phyloP scores from a whole-genome alignment of 1,284 basidiomycete species.

The Gastroboletus turbinatus region DNA sequence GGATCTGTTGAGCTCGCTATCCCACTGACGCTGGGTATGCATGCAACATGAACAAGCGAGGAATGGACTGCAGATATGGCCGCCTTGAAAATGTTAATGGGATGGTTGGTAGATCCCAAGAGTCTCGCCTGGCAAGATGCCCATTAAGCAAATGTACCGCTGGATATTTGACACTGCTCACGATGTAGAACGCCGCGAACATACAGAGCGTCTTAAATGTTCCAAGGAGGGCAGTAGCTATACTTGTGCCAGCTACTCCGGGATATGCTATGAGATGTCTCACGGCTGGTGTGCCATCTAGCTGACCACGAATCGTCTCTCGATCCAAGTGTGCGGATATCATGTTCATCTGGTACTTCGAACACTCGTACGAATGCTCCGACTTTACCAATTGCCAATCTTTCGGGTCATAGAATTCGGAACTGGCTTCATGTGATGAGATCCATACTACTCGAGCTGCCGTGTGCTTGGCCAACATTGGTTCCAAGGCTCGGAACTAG shows the following conservation, averaged over 20 bases:
- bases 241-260: conserved; percentile 71
- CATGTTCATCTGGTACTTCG: conserved; percentile 83
- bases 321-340: conserved; percentile 61
- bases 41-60: conserved; percentile 42
- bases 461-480: conserved; percentile 44
- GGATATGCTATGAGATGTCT: conserved; percentile 75
- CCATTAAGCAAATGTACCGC: neutral
- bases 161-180: conserved; percentile 40
- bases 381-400: conserved; percentile 77
- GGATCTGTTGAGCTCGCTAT: conserved; percentile 13
- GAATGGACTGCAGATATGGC: conserved; percentile 66
- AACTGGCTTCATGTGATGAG: conserved; percentile 68
- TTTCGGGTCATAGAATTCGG: conserved; percentile 52
- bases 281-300: conserved; percentile 33
- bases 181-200: conserved; percentile 65
- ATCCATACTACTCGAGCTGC: conserved; percentile 73
- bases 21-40: conserved; percentile 17
- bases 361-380: conserved; percentile 64
- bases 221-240: conserved; percentile 51
- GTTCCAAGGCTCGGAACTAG: conserved; percentile 61
- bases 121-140: conserved; percentile 53
- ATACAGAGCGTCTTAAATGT: conserved; percentile 54
- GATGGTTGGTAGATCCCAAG: conserved; percentile 63
- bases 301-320: conserved; percentile 31
- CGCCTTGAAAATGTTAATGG: conserved; percentile 58